These are phyloP conservation scores for Schizophyllum amplum DNA, from an alignment of 1,284 basidiomycete species.

Conservation along the genomic window DNA sequence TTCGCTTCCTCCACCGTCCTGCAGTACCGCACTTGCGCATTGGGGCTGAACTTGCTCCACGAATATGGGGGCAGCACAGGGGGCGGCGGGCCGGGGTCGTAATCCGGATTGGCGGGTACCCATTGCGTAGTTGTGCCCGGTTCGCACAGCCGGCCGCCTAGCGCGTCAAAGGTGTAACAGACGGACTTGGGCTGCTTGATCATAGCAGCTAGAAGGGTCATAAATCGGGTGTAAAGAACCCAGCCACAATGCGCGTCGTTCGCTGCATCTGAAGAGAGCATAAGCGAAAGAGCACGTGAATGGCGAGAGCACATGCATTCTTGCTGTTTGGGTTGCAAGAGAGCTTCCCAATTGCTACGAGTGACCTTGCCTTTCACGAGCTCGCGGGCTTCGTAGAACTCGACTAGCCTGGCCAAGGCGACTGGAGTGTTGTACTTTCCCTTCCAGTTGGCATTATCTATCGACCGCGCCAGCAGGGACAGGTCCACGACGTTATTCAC, in stretches of 20 bases:
- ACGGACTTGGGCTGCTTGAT: slow-evolving; percentile 29
- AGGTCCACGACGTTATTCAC: slow-evolving; percentile 56
- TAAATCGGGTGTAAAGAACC: slow-evolving; percentile 37
- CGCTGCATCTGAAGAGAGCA: slow-evolving; percentile 50
- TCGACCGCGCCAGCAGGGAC: slow-evolving; percentile 54
- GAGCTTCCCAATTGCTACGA: slow-evolving; percentile 59
- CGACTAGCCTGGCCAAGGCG: slow-evolving; percentile 53
- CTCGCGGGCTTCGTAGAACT: slow-evolving; percentile 42
- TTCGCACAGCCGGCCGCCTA: slow-evolving; percentile 37
- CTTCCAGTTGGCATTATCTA: slow-evolving; percentile 62
- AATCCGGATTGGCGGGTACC: slow-evolving; percentile 51
- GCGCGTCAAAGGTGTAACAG: slow-evolving; percentile 51
- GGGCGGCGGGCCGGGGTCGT: slow-evolving; percentile 61
- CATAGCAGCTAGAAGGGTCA: slow-evolving; percentile 30
- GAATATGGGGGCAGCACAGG: slow-evolving; percentile 15
- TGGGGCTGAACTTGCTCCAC: neutral
- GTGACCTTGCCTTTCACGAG: slow-evolving; percentile 52
- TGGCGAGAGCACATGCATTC: slow-evolving; percentile 40
- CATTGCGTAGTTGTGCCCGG: slow-evolving; percentile 33
- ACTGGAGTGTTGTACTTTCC: slow-evolving; percentile 49
- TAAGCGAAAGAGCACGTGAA: slow-evolving; percentile 11
- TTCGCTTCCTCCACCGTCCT: neutral
- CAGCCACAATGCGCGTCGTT: slow-evolving; percentile 63
- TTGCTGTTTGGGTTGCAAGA: slow-evolving; percentile 36
- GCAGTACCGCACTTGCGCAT: neutral